Percentiles rank a stretch among this genome's conserved stretches.
phyloP scores from a whole-genome alignment of 345 rosid genomes.

The Acer yangbiense region DNA sequence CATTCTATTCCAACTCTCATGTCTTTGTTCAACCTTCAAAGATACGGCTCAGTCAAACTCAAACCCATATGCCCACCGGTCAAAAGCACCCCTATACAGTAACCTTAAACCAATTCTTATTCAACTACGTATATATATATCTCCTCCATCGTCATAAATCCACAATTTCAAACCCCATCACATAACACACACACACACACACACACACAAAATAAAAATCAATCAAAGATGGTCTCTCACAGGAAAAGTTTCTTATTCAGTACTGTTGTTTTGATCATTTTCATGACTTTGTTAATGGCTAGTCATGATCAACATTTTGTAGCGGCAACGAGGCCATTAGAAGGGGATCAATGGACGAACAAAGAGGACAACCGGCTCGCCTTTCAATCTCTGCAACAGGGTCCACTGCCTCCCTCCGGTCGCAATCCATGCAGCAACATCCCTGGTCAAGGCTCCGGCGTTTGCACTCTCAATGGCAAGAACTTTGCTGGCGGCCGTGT shows the following conservation, averaged over 20 bases:
- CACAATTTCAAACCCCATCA: background rate
- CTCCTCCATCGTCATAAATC: background rate
- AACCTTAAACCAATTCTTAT: background rate
- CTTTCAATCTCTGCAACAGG: slow-evolving; percentile 24
- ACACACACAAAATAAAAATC: too few species aligned
- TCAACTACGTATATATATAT: background rate
- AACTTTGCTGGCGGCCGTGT: slow-evolving; percentile 28
- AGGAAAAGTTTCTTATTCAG: background rate
- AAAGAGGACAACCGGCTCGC: slow-evolving; percentile 11
- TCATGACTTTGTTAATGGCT: background rate
- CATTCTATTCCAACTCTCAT: slow-evolving; percentile 22
- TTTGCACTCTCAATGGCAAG: slow-evolving; percentile 25
- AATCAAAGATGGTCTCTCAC: background rate
- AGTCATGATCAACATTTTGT: slow-evolving; percentile 10
- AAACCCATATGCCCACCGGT: background rate
- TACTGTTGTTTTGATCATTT: slow-evolving; percentile 1
- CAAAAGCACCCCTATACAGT: background rate
- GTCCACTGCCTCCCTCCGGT: slow-evolving; percentile 13
- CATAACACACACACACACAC: too few species aligned
- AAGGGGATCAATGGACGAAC: slow-evolving; percentile 11
- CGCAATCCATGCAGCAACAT: slow-evolving; percentile 28
- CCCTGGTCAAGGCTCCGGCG: slow-evolving; percentile 24
- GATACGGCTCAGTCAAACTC: slow-evolving; percentile 9
- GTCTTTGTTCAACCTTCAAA: slow-evolving; percentile 22
- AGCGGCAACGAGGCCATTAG: slow-evolving; percentile 23